Evolutionary conservation across 352 stramenopile genomes (phyloP).

Genomic region (Globisporangium echinulatum): DNA sequence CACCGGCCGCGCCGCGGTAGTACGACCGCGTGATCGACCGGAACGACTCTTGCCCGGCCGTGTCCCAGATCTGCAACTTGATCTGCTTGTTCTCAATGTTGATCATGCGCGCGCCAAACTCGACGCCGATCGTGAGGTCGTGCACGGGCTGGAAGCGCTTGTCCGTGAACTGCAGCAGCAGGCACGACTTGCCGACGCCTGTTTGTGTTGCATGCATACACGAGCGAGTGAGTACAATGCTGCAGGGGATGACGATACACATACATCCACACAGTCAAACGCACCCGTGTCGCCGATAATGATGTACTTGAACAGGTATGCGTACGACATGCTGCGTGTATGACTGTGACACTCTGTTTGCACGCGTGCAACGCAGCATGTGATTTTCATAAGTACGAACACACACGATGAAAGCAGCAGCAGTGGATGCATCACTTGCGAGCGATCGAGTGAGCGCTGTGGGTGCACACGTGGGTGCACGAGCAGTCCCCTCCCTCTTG

Average conservation of each 20-base stretch:
- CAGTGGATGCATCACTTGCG: too few species aligned
- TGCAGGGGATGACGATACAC: neutral
- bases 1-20: conserved; percentile 96
- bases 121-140: conserved; percentile 98
- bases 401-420: too few species aligned
- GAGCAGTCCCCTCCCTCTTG: too few species aligned
- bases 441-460: too few species aligned
- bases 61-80: conserved; percentile 98
- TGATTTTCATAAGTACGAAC: too few species aligned
- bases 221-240: neutral
- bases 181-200: conserved; percentile 99
- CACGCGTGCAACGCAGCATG: too few species aligned
- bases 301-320: conserved; percentile 98
- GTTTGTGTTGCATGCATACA: neutral
- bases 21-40: conserved; percentile 99
- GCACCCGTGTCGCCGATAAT: conserved; percentile 98
- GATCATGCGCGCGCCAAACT: conserved; percentile 99
- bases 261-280: neutral
- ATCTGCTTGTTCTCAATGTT: conserved; percentile 98
- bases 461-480: too few species aligned
- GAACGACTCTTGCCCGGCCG: conserved; percentile 98
- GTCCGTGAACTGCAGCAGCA: conserved; percentile 99
- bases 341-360: neutral
- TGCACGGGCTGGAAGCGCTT: conserved; percentile 99
- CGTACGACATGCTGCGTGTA: conserved; percentile 85